Conservation (phyloP, 1,284 basidiomycete genomes). For the Singerocomus inundabilis region DNA sequence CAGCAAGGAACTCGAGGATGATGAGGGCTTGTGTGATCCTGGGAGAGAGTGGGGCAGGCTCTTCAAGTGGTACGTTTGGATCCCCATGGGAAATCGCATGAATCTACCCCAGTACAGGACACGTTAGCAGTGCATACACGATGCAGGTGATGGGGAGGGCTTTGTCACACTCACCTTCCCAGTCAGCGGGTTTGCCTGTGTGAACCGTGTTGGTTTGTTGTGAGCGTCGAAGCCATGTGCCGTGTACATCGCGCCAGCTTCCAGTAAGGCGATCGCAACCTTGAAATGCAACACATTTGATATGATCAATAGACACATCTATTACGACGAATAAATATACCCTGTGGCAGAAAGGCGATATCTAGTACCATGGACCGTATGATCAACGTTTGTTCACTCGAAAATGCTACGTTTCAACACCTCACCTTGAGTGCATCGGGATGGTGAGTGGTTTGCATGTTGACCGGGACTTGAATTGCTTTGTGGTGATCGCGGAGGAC, state of each 20-base stretch:
- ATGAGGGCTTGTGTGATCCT: slow-evolving; percentile 63
- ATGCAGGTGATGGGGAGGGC: no score
- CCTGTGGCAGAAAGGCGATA: no score
- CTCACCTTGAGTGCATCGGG: no score
- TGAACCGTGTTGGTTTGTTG: slow-evolving; percentile 20
- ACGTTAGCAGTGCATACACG: background rate
- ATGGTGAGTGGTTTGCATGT: no score
- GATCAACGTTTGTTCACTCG: no score
- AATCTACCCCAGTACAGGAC: slow-evolving; percentile 38
- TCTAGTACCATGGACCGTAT: no score
- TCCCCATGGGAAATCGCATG: slow-evolving; percentile 61
- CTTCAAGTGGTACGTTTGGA: slow-evolving; percentile 44
- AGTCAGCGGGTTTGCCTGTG: slow-evolving; percentile 9
- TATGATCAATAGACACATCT: background rate
- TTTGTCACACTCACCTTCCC: slow-evolving; percentile 21
- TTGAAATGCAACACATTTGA: background rate
- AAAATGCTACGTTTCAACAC: no score
- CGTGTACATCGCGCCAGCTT: slow-evolving; percentile 12
- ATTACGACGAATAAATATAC: background rate
- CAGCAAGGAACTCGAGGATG: no score
- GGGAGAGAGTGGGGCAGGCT: slow-evolving; percentile 55
- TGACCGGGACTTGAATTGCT: no score
- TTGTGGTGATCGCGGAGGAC: no score
- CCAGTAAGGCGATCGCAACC: slow-evolving; percentile 22
- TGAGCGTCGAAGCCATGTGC: slow-evolving; percentile 5